Base-by-base conservation (phyloP, 768 basidiomycete species). In the Lactarius indigo region DNA sequence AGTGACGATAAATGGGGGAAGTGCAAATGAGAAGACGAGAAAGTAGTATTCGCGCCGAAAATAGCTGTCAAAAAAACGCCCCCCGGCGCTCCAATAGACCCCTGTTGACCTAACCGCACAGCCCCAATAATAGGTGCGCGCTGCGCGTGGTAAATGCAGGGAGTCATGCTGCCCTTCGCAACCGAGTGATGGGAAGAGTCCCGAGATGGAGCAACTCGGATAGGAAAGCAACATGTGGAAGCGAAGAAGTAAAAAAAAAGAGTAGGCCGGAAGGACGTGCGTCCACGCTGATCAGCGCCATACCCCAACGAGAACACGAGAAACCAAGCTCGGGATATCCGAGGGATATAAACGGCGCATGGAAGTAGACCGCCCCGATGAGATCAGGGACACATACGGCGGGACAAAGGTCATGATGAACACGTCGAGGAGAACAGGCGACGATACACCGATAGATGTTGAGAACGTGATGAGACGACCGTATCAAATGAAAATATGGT, bases 31-130 rank as follows among this genome's bases (percentile, higher is more conserved):
- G 44, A n/a, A 12, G 54, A 41, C 4, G n/a, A 18, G 8, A 42
- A 52, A 12, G 23, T 1, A 28, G 62, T 13, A 20, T 35, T 66
- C 35, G 52, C 4, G n/a, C 37, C 57, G 47, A 57, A 31, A 37
- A 20, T 41, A 23, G 5, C 5, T 41, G 7, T 42, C 23, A 58
- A 55, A 30, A 50, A 64, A 56, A 13, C 23, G 56, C 68, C 30
- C 42, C 37, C 55, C 17, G 63, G 59, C 42, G 59, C 57, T 50
- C 37, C 28, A 31, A 10, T 13, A 52, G 6, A 56, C 17, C 47
- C 54, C 15, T 18, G 62, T 44, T 59, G 61, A 58, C 59, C 59
- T 55, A 58, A 55, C 55, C 35, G 39, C 67, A 63, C 56, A 56
- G 56, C 54, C 55, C n/a, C 33, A 20, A 10, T 23, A 28, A 39